Evolutionary conservation across 2,329 filamentous ascomycete genomes (phyloP).

Genomic region (Alternaria tenuissima): DNA sequence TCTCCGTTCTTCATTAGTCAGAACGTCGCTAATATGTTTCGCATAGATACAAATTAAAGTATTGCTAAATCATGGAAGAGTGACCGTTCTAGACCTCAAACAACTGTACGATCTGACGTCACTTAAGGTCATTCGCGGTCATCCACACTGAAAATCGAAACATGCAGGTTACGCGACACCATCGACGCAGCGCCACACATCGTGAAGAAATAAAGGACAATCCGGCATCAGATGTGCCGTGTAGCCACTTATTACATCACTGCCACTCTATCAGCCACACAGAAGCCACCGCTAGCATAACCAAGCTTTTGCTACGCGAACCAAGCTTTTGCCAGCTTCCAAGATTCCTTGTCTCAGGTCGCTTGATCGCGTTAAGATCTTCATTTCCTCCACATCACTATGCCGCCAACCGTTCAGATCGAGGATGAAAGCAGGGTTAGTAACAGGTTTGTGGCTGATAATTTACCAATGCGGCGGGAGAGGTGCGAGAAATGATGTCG

Average conservation of each 20-base stretch:
- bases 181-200: slow-evolving; percentile 1
- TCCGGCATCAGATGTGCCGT: slow-evolving; percentile 5
- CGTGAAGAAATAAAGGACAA: slow-evolving; percentile 9
- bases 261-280: slow-evolving; percentile 13
- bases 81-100: background rate
- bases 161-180: background rate
- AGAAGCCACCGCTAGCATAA: slow-evolving; percentile 29
- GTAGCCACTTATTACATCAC: slow-evolving; percentile 24
- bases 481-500: slow-evolving; percentile 29
- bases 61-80: background rate
- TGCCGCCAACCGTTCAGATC: slow-evolving; percentile 3
- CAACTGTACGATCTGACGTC: slow-evolving; percentile 4
- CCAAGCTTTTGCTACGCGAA: slow-evolving; percentile 25
- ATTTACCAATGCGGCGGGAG: slow-evolving; percentile 20
- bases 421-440: slow-evolving; percentile 25
- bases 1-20: background rate
- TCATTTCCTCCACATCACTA: slow-evolving; percentile 13
- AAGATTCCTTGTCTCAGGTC: slow-evolving; percentile 17
- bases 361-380: slow-evolving; percentile 18
- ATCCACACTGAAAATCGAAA: background rate
- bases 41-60: background rate
- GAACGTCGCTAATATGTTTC: background rate
- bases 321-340: slow-evolving; percentile 38
- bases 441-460: slow-evolving; percentile 42
- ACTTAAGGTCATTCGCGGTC: background rate